Evolutionary conservation across 495 filamentous ascomycete genomes (phyloP), one percentile per base, ranked within the genome.

Genomic region (Penicillium tannophilum): DNA sequence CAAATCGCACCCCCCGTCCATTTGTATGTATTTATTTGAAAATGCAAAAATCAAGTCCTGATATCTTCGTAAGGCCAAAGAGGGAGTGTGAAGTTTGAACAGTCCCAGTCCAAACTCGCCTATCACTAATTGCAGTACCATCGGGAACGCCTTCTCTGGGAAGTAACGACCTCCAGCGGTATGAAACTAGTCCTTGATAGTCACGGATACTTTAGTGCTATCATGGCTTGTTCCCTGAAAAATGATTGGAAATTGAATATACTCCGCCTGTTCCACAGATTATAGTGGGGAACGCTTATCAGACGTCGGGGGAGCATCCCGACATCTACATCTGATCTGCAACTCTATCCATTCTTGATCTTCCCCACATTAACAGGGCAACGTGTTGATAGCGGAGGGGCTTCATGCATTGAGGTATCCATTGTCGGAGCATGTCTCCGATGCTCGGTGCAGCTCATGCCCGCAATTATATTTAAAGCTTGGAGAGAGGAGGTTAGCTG

Each of bases 301-400:
- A 39, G 28, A 55, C 20, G 10, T 63, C 61, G 61, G 61, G 55
- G 30, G 52, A 3, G 56, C 35, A 5, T 55, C 42, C 61, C 61
- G 61, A 63, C 31, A 44, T 56, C 41, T 39, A 10, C 26, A 33
- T 23, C 6, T 20, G 41, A 41, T 52, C 39, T 41, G 39, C 39
- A n/a, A 41, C 16, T 4, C 12, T 16, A 41, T 41, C 5, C 39
- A 17, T 6, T 41, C 14, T 41, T 17, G 39, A 16, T 4, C 14
- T 41, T 41, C 39, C 16, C 39, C 39, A 14, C 33, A 10, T 3
- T 9, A 41, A 17, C 16, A 12, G 33, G 33, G 9, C 33, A 14
- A 17, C 36, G 16, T n/a, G 14, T 41, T 41, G 39, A 19, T 14
- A n/a, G 42, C 14, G 35, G 39, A 35, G 30, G n/a, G 20, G 50